A percentile compares a stretch with the other conserved stretches of the same genome.
These are phyloP conservation scores for Gigaspora rosea DNA, from an alignment of 192 early-diverging fungal species.

Conservation along the genomic window DNA sequence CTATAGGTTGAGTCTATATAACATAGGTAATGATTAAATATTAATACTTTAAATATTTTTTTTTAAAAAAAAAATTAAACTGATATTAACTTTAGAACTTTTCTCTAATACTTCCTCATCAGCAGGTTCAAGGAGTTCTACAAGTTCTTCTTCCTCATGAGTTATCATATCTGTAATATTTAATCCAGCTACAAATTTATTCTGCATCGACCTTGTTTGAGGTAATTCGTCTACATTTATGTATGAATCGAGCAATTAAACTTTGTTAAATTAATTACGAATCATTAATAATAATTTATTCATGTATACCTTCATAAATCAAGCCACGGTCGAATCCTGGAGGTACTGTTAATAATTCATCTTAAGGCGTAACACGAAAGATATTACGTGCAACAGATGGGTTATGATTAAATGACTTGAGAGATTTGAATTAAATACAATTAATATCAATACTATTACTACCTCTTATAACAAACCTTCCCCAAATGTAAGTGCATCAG, in stretches of 20 bases:
- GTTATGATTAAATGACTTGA: neutral
- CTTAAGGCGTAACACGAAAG: constrained; percentile 34
- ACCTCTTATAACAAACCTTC: constrained; percentile 30
- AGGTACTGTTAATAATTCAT: constrained; percentile 56
- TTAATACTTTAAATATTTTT: too few relatives aligned
- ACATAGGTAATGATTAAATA: too few relatives aligned
- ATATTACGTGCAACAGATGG: neutral
- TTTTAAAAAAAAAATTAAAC: too few relatives aligned
- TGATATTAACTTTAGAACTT: too few relatives aligned
- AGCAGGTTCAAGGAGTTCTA: constrained; percentile 37
- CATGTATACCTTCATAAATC: constrained; percentile 43
- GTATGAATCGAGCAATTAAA: neutral
- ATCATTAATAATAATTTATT: neutral
- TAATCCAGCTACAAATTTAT: constrained; percentile 27
- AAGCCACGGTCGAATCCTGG: constrained; percentile 76
- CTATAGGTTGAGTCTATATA: too few relatives aligned
- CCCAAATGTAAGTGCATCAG: constrained; percentile 40
- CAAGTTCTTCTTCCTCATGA: constrained; percentile 36
- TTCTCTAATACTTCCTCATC: neutral
- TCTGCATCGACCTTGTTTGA: neutral
- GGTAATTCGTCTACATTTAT: neutral
- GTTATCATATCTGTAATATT: constrained; percentile 45
- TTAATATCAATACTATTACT: neutral
- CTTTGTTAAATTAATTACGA: constrained; percentile 15
- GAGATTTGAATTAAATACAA: neutral